These are phyloP conservation scores for Agaricus subrufescens DNA, from an alignment of 768 basidiomycete genomes.

Conservation along the genomic window DNA sequence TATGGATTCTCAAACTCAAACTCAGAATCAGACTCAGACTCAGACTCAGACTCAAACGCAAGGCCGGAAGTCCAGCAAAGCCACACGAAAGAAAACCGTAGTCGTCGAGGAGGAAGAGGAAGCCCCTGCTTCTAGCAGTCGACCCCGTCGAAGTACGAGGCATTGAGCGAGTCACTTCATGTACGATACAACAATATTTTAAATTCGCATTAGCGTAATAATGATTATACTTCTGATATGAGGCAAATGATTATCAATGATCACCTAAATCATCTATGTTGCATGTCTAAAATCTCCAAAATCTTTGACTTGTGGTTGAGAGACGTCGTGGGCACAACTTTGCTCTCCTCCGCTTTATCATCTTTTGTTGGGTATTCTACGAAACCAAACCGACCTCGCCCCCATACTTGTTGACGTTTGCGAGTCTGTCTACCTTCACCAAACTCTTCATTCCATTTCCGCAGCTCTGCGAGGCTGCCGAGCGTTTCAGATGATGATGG, in stretches of 20 bases:
- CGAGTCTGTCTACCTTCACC: constrained; percentile 76
- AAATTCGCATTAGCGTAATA: not conserved
- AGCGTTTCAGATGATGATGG: constrained; percentile 84
- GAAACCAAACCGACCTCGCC: constrained; percentile 87
- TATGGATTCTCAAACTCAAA: constrained; percentile 20
- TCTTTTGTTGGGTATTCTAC: constrained; percentile 35
- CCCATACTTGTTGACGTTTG: constrained; percentile 73
- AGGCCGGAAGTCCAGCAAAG: constrained; percentile 3
- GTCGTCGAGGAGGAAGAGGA: constrained; percentile 24
- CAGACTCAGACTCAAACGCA: constrained; percentile 7
- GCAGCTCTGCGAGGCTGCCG: constrained; percentile 68
- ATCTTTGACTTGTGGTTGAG: not conserved
- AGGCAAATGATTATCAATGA: not conserved
- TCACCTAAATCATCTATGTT: not conserved
- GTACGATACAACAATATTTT: not conserved
- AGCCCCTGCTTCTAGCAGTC: constrained; percentile 20
- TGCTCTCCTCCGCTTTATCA: constrained; percentile 40
- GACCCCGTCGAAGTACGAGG: constrained; percentile 22
- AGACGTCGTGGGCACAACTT: constrained; percentile 27
- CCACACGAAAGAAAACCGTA: constrained; percentile 29
- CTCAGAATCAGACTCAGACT: constrained; percentile 2
- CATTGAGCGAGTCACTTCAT: constrained; percentile 10
- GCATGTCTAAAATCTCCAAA: constrained; percentile 3
- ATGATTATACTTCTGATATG: not conserved
- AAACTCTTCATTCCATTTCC: constrained; percentile 92